Base-by-base conservation (phyloP, 768 basidiomycete species). In the Mrakia blollopis region DNA sequence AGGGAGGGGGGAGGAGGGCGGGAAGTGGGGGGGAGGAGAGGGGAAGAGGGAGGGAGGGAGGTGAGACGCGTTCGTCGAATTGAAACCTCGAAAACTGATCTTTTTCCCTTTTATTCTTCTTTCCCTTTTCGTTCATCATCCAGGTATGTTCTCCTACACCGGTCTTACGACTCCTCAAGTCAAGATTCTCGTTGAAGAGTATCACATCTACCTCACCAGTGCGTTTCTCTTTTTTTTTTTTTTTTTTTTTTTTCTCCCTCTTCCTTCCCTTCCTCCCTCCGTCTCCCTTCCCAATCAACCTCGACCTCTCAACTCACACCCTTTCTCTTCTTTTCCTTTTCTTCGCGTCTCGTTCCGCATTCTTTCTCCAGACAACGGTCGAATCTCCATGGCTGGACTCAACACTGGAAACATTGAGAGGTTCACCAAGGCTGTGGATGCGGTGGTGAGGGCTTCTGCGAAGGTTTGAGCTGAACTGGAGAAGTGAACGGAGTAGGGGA, bases 301-400 rank as follows among this genome's bases (percentile, higher is more conserved):
- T 11, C 39, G 5, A 5, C 39, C 39, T 41, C 39, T 11, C 39
- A 41, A 5, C 39, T 41, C 39, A 9, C 5, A 44, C 44, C 44
- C 44, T 44, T 13, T 14, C 11, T 14, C 44, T 11, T 11, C 44
- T 14, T 44, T 13, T 44, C 44, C 7, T 14, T 44, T 13, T 44
- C 44, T 2, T 44, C 44, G 44, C 82, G 44, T 61, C 54, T 2
- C 60, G 37, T 21, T 44, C 32, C 11, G 32, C 65, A 1, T 16
- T 32, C 21, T 1, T 50, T 14, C 18, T 50, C 47, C 54, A 80
- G 79, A 75, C 65, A 84, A 74, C 82, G 93, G 94, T 67, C 87
- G 94, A 70, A 96, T 98, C 81, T 94, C 92, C 75, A 96, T 98
- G 94, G 92, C 94, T 6, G 94, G 92, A 23, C 83, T 96, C 85